phyloP scores from a whole-genome alignment of 306 rosid genomes.

The Rosa lucieae region DNA sequence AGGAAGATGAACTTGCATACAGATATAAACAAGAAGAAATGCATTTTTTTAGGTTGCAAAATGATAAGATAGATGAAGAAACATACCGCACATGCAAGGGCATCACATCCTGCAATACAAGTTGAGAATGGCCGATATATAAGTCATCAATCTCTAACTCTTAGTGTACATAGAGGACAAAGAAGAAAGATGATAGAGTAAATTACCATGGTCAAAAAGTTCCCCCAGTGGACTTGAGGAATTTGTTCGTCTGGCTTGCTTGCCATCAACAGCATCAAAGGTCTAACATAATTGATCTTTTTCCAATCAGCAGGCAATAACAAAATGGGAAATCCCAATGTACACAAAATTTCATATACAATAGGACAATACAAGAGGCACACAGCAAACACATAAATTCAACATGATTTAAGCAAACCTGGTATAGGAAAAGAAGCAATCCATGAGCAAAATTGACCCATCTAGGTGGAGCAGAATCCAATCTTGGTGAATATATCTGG shows the following conservation, averaged over 20 bases:
- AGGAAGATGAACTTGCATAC: constrained; percentile 1
- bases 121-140: constrained; percentile 19
- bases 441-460: constrained; percentile 96
- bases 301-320: constrained; percentile 11
- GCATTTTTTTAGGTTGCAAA: not conserved
- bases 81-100: constrained; percentile 95
- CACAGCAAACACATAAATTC: not conserved
- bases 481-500: constrained; percentile 79
- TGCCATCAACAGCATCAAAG: constrained; percentile 98
- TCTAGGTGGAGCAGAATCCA: constrained; percentile 94
- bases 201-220: constrained; percentile 92
- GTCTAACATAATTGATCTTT: constrained; percentile 48
- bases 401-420: constrained; percentile 48
- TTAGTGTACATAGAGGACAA: constrained; percentile 5
- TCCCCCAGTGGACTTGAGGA: constrained; percentile 98
- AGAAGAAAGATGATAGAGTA: constrained; percentile 12
- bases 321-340: constrained; percentile 1
- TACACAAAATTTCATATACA: not conserved
- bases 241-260: constrained; percentile 95
- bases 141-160: constrained; percentile 29
- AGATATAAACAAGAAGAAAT: constrained; percentile 15
- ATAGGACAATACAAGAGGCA: not conserved
- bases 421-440: constrained; percentile 86
- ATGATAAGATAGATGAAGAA: constrained; percentile 13
- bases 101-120: constrained; percentile 90